Evolutionary conservation across 371 early-diverging fungal species (phyloP).

Genomic region (Mucor mucedo): DNA sequence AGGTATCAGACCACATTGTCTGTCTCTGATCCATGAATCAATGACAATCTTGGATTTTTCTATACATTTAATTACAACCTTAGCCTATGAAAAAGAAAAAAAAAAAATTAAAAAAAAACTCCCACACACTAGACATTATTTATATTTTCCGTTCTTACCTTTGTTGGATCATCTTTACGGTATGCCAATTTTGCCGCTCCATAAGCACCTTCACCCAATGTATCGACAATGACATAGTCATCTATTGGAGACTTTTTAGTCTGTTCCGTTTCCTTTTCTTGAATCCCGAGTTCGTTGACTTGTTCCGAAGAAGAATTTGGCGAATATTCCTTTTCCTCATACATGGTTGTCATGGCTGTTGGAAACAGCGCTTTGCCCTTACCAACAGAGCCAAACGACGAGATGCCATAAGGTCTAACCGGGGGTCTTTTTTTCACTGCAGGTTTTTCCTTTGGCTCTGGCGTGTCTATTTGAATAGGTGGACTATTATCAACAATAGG

Average conservation of each 20-base stretch:
- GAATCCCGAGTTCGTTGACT: neutral
- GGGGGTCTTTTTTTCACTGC: slow-evolving; percentile 20
- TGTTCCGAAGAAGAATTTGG: neutral
- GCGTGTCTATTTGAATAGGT: neutral
- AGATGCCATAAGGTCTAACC: slow-evolving; percentile 26
- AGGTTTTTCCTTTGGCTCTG: neutral
- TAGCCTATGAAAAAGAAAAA: slow-evolving; percentile 31
- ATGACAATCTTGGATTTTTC: slow-evolving; percentile 68
- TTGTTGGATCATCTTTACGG: slow-evolving; percentile 49
- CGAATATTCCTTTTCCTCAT: neutral
- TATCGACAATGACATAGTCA: slow-evolving; percentile 63
- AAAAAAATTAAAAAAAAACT: neutral
- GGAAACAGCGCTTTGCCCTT: slow-evolving; percentile 21
- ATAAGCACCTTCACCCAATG: slow-evolving; percentile 79
- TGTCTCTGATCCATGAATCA: slow-evolving; percentile 71
- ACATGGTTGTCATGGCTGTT: neutral
- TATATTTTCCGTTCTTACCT: slow-evolving; percentile 38
- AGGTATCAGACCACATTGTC: slow-evolving; percentile 67
- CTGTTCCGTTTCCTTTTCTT: neutral
- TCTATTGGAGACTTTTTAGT: slow-evolving; percentile 31
- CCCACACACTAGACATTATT: neutral
- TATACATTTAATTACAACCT: slow-evolving; percentile 74
- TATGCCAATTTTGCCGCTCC: slow-evolving; percentile 68
- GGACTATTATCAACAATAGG: neutral
- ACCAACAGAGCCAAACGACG: slow-evolving; percentile 31